Percentiles rank a stretch among this genome's conserved stretches.
These are phyloP conservation scores for Verticillium alfalfae DNA, from an alignment of 2,329 filamentous ascomycete genomes.

Conservation along the genomic window DNA sequence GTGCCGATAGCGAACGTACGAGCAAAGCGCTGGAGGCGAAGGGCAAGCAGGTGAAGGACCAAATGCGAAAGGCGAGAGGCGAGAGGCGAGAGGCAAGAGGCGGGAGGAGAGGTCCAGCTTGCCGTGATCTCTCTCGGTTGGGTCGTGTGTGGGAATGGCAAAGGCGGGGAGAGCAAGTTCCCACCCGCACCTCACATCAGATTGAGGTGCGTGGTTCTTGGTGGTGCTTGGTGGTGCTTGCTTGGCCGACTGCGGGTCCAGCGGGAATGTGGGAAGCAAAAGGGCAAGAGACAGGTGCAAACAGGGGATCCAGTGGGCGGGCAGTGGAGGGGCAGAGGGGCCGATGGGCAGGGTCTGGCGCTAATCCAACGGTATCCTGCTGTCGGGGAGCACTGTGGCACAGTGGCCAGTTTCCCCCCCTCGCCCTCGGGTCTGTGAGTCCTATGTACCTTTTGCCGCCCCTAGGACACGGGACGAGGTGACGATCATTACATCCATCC, in stretches of 20 bases:
- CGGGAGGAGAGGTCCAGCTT: neutral
- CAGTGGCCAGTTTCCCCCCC: too few relatives aligned
- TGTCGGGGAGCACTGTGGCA: neutral
- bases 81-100: neutral
- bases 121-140: neutral
- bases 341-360: neutral
- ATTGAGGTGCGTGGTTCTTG: neutral
- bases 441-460: neutral
- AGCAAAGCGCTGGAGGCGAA: neutral
- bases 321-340: neutral
- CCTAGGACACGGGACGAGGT: too few relatives aligned
- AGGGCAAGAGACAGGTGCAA: neutral
- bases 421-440: neutral
- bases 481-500: too few relatives aligned
- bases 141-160: neutral
- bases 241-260: neutral
- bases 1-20: neutral
- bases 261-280: neutral
- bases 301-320: neutral
- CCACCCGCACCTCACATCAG: neutral
- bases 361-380: neutral
- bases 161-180: neutral
- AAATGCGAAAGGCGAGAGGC: neutral
- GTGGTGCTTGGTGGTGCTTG: neutral
- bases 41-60: neutral